Base-by-base conservation (phyloP, 768 basidiomycete species). In the Suillus variegatus region DNA sequence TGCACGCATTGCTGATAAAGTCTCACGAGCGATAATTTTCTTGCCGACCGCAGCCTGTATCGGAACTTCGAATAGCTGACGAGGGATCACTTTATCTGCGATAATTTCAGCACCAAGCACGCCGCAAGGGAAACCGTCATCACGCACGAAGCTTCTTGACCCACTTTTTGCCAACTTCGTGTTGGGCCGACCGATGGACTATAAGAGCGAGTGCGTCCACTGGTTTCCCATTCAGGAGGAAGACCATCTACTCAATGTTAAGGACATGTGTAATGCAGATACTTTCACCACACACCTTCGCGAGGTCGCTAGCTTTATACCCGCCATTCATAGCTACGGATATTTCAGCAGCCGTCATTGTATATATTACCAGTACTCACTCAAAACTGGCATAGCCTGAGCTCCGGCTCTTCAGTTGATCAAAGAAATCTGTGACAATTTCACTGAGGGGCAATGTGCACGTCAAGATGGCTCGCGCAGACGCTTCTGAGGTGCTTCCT, bases 391-490 rank as follows among this genome's bases (percentile, higher is more conserved):
- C 93, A 74, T 92, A 95, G 10, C 94, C 95, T 13, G 91, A 95
- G 72, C 92, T 93, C 61, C 94, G 86, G 72, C 94, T 91, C 78
- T 99, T 99, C 63, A 99, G 84, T 72, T 92, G 88, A 75, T 96
- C 93, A 75, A 97, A 99, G 76, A 99, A 99, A 77, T 95, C 88
- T 2, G 93, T 94, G 3, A 99, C 94, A 63, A 99, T 93, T 77
- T 97, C 94, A 72, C 90, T 90, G 68, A 99, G 79, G 25, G 97
- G 97, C n/a, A 99, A 74, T 2, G 81, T 84, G 71, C 93, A 96
- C 14, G 87, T 91, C 68, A 99, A 78, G 62, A 97, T 91, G 46
- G 92, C 85, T 32, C 94, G 88, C 9, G 90, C 80, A 7, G 76
- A 76, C 12, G 65, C 65, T 71, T 54, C 47, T 28, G 64, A 60